phyloP scores from a whole-genome alignment of 1,284 basidiomycete species.

The Leccinum solheimii region DNA sequence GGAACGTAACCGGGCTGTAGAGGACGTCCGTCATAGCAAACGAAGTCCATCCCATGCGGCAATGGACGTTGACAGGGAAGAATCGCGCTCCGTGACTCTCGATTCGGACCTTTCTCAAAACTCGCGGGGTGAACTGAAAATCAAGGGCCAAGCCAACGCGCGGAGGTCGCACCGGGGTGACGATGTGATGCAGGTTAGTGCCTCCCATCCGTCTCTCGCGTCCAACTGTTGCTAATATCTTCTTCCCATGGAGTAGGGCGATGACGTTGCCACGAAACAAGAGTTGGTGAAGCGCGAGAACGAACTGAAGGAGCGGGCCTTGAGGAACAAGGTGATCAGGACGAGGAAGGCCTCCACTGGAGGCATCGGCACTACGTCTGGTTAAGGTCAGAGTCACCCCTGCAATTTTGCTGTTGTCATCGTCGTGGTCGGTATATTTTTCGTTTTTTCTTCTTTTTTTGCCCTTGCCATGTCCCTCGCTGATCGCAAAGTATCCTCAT shows the following conservation, averaged over 20 bases:
- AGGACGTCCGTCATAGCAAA: slow-evolving; percentile 28
- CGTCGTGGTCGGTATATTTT: slow-evolving; percentile 24
- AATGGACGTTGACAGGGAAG: slow-evolving; percentile 49
- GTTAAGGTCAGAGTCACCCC: slow-evolving; percentile 17
- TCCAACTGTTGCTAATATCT: neutral
- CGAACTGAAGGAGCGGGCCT: slow-evolving; percentile 74
- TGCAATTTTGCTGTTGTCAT: neutral
- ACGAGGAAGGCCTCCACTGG: slow-evolving; percentile 52
- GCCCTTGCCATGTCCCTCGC: slow-evolving; percentile 11
- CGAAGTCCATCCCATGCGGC: slow-evolving; percentile 26
- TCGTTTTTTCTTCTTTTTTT: slow-evolving; percentile 6
- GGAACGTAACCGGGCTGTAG: slow-evolving; percentile 23
- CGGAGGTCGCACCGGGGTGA: slow-evolving; percentile 52
- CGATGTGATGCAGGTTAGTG: slow-evolving; percentile 34
- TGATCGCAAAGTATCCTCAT: slow-evolving; percentile 22
- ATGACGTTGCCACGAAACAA: slow-evolving; percentile 17
- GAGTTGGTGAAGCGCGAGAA: slow-evolving; percentile 66
- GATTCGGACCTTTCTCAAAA: slow-evolving; percentile 38
- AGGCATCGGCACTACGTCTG: slow-evolving; percentile 14
- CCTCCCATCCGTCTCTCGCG: slow-evolving; percentile 10
- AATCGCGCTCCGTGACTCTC: slow-evolving; percentile 23
- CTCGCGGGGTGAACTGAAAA: slow-evolving; percentile 56
- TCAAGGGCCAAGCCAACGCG: slow-evolving; percentile 63
- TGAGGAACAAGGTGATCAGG: slow-evolving; percentile 77
- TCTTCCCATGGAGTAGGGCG: slow-evolving; percentile 21